Conservation (phyloP, 768 basidiomycete species). For the Zangia roseola region DNA sequence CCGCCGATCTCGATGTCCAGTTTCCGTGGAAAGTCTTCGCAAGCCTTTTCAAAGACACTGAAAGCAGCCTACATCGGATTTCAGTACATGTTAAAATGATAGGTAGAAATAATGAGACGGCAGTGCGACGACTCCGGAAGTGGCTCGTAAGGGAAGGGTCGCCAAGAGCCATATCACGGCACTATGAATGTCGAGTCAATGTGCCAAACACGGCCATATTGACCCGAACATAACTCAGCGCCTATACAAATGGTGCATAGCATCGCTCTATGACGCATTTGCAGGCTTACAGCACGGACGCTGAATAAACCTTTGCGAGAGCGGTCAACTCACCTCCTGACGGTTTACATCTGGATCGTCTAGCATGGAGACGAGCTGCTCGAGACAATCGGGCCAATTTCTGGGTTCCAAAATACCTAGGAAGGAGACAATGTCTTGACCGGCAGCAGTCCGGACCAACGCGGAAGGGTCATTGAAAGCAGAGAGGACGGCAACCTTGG, state of each 20-base stretch:
- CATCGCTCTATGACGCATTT: background rate
- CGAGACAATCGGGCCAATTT: constrained; percentile 95
- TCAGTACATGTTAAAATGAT: constrained; percentile 12
- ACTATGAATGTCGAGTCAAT: background rate
- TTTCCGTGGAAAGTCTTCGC: constrained; percentile 95
- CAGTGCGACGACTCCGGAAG: constrained; percentile 4
- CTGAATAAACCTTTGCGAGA: background rate
- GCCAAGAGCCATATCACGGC: constrained; percentile 6
- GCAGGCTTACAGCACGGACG: background rate
- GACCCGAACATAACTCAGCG: constrained; percentile 5
- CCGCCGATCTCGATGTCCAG: constrained; percentile 93
- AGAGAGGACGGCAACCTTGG: constrained; percentile 72
- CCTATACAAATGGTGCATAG: background rate
- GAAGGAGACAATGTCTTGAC: constrained; percentile 89
- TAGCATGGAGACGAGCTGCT: constrained; percentile 76
- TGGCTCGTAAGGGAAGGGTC: background rate
- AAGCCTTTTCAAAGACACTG: constrained; percentile 91
- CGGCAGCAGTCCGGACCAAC: constrained; percentile 93
- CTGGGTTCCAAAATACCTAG: constrained; percentile 84
- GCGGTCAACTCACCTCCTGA: constrained; percentile 75
- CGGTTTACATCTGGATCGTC: constrained; percentile 75
- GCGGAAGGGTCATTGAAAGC: constrained; percentile 79
- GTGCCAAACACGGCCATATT: constrained; percentile 2
- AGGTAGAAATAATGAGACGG: background rate
- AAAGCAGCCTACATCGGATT: constrained; percentile 70